A percentile compares a stretch with the other conserved stretches of the same genome.
phyloP scores from a whole-genome alignment of 139 green algal genomes.

The Nannochloris sp. region DNA sequence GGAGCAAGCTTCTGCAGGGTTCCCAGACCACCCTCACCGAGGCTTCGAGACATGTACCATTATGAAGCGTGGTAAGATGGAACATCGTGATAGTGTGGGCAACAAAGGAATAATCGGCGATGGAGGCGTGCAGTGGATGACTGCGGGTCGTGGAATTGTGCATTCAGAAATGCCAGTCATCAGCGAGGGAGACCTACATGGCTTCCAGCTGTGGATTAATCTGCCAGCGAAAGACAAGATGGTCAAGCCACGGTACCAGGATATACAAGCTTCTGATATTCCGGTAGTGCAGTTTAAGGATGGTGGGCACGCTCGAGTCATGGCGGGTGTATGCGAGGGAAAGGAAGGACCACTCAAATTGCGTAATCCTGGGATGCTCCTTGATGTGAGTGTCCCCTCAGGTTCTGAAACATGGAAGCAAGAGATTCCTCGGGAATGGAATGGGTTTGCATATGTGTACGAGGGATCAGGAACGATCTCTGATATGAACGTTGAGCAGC shows the following conservation, averaged over 20 bases:
- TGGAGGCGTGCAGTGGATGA: slow-evolving; percentile 91
- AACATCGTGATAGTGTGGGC: slow-evolving; percentile 68
- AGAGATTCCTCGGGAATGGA: slow-evolving; percentile 39
- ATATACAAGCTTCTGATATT: slow-evolving; percentile 69
- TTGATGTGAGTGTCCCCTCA: slow-evolving; percentile 59
- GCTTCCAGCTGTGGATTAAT: slow-evolving; percentile 91
- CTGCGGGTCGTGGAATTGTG: slow-evolving; percentile 65
- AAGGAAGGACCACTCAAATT: slow-evolving; percentile 55
- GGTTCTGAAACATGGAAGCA: slow-evolving; percentile 37
- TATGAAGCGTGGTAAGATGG: slow-evolving; percentile 76
- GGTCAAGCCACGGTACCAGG: slow-evolving; percentile 64
- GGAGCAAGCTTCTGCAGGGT: slow-evolving; percentile 53
- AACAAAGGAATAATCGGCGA: slow-evolving; percentile 75
- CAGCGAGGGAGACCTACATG: slow-evolving; percentile 55
- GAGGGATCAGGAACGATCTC: slow-evolving; percentile 55
- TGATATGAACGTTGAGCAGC: slow-evolving; percentile 24
- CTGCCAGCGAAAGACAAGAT: slow-evolving; percentile 82
- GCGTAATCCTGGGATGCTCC: slow-evolving; percentile 69
- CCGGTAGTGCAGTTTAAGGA: slow-evolving; percentile 31
- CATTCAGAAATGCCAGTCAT: slow-evolving; percentile 75
- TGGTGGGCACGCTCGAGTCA: slow-evolving; percentile 57
- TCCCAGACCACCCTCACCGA: slow-evolving; percentile 72
- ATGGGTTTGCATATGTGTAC: slow-evolving; percentile 70
- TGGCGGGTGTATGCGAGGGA: slow-evolving; percentile 48
- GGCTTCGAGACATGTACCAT: slow-evolving; percentile 88